Evolutionary conservation across 2,329 filamentous ascomycete genomes (phyloP), one percentile per base, ranked within the genome.

Genomic region (Coleophoma cylindrospora): DNA sequence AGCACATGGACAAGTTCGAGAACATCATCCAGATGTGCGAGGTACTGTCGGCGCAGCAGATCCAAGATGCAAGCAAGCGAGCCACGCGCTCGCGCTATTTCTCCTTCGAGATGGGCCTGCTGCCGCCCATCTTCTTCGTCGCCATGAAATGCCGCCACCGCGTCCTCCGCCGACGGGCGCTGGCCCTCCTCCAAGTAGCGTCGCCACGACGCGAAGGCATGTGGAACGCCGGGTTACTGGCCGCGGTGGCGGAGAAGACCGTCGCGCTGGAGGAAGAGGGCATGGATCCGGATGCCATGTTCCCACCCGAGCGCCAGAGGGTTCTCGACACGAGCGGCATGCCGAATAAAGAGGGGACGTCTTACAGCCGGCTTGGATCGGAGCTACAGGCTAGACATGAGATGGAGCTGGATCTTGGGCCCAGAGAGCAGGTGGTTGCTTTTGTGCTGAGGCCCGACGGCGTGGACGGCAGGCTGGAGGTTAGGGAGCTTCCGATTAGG

Each of bases 61-160:
- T 52, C 15, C 46, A 55, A 54, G 43, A 41, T 3, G 13, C 21
- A n/a, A n/a, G 9, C 4, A 27, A 21, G 10, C 8, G 11, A 22
- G 17, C 4, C 10, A 13, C 41, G 5, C 41, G 19, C 15, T 43
- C 40, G 22, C 19, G 41, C 9, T 44, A 27, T 32, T 75, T 75
- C 34, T 66, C 64, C 6, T 74, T 74, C 43, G 71, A 74, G 37
- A 72, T 69, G 12, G 69, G 72, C 17, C 48, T 74, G 0, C 63
- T 74, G 22, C 67, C 70, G 0, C 68, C 71, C 1, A 55, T 75
- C 1, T 74, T 71, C 54, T 75, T 70, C 54, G 66, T 68, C 7
- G 65, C 61, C 1, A 57, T 40, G 3, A 46, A 32, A 17, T 50
- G 44, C 12, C 45, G 38, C 2, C 17, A 41, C 11, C 34, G 14